Conservation (phyloP, 2,329 filamentous ascomycete genomes). For the Neoascochyta sp. region DNA sequence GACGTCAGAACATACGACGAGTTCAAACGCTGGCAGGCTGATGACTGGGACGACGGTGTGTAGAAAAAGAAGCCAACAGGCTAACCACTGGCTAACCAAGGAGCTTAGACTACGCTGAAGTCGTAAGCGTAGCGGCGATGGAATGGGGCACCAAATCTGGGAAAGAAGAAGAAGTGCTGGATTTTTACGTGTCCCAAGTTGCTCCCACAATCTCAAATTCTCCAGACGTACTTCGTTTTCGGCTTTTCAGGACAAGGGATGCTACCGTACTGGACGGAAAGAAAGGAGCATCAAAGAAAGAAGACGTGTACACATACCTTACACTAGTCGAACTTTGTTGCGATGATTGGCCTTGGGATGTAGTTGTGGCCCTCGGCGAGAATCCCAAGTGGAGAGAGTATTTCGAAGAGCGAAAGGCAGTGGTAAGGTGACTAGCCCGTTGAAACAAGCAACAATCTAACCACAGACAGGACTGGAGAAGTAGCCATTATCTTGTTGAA, state of each 20-base stretch:
- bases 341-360: slow-evolving; percentile 13
- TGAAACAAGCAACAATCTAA: slow-evolving; percentile 1
- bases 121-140: slow-evolving; percentile 11
- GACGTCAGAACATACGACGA: slow-evolving; percentile 10
- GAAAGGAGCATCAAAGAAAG: slow-evolving; percentile 1
- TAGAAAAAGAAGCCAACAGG: neutral
- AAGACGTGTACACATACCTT: slow-evolving; percentile 5
- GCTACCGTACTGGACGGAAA: slow-evolving; percentile 6
- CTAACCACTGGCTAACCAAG: neutral
- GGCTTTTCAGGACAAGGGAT: slow-evolving; percentile 7
- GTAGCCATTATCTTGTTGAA: slow-evolving; percentile 9
- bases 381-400: slow-evolving; percentile 10
- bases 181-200: slow-evolving; percentile 7
- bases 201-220: slow-evolving; percentile 9
- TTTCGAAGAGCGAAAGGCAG: slow-evolving; percentile 6
- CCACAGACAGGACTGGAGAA: slow-evolving; percentile 7
- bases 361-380: slow-evolving; percentile 7
- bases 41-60: slow-evolving; percentile 10
- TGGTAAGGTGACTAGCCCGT: slow-evolving; percentile 2
- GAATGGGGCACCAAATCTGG: slow-evolving; percentile 7
- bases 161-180: slow-evolving; percentile 6
- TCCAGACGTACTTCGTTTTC: slow-evolving; percentile 9
- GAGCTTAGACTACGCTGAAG: slow-evolving; percentile 3
- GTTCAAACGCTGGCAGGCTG: slow-evolving; percentile 7
- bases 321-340: slow-evolving; percentile 6